phyloP scores from a whole-genome alignment of 2,329 filamentous ascomycete genomes.

The Paracoccidioides brasiliensis region DNA sequence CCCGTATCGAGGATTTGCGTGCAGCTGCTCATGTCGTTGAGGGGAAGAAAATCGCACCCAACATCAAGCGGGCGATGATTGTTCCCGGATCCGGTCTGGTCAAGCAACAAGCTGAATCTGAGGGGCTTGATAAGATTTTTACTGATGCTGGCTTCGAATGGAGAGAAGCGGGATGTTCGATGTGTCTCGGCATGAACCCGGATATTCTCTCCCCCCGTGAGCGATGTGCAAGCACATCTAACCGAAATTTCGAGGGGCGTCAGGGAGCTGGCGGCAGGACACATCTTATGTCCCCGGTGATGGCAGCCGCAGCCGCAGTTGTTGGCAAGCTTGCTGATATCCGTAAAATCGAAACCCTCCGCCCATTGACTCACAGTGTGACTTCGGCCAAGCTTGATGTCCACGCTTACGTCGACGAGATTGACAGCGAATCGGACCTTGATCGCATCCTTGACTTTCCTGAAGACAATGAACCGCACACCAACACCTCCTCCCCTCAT shows the following conservation, averaged over 20 bases:
- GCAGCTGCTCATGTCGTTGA: slow-evolving; percentile 75
- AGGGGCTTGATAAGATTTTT: slow-evolving; percentile 91
- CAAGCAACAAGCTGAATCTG: slow-evolving; percentile 78
- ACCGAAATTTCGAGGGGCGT: slow-evolving; percentile 94
- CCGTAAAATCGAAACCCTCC: slow-evolving; percentile 53
- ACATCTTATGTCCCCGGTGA: slow-evolving; percentile 92
- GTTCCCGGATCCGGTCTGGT: slow-evolving; percentile 92
- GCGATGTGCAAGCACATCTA: slow-evolving; percentile 88
- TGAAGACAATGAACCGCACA: slow-evolving; percentile 51
- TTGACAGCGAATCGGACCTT: slow-evolving; percentile 48
- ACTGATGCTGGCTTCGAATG: slow-evolving; percentile 87
- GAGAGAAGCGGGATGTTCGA: slow-evolving; percentile 95
- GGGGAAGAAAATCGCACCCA: slow-evolving; percentile 73
- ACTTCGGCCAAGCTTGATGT: slow-evolving; percentile 49
- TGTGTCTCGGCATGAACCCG: slow-evolving; percentile 99
- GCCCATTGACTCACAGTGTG: slow-evolving; percentile 32
- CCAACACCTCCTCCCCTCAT: slow-evolving; percentile 43
- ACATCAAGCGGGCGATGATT: slow-evolving; percentile 89
- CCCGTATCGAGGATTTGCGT: slow-evolving; percentile 87
- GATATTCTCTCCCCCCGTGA: slow-evolving; percentile 89
- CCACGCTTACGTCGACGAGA: slow-evolving; percentile 45
- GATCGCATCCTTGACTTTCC: slow-evolving; percentile 50
- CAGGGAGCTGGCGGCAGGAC: slow-evolving; percentile 86
- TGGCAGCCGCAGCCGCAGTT: slow-evolving; percentile 85
- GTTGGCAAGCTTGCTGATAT: slow-evolving; percentile 87